Conservation (phyloP, 176 grass and related monocot species). For the Hordeum marinum region DNA sequence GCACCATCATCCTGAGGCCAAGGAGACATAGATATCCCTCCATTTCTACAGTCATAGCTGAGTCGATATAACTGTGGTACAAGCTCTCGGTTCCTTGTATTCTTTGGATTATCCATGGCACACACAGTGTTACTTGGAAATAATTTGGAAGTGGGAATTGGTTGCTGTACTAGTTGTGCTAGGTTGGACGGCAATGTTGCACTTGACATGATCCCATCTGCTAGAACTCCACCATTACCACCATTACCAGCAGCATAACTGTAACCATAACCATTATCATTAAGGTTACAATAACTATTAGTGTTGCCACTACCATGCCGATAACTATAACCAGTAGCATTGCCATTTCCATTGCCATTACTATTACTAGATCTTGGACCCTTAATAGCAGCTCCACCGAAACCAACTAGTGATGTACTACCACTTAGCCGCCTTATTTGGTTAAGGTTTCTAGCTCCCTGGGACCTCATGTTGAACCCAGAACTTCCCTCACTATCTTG, state of each 20-base stretch:
- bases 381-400: not conserved
- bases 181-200: not conserved
- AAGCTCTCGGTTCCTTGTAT: no score
- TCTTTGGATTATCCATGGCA: no score
- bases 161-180: not conserved
- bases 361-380: not conserved
- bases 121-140: not conserved
- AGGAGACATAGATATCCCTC: no score
- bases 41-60: no score
- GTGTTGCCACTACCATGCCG: not conserved
- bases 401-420: no score
- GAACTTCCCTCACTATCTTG: not conserved
- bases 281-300: not conserved
- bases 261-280: not conserved
- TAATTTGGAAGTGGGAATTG: not conserved
- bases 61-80: no score
- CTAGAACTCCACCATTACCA: not conserved
- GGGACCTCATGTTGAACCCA: not conserved
- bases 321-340: not conserved
- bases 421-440: no score
- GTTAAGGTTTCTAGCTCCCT: no score
- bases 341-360: not conserved
- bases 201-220: not conserved
- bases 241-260: not conserved
- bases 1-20: no score